Evolutionary conservation across 345 rosid species (phyloP).

Genomic region (Ceriops tagal): DNA sequence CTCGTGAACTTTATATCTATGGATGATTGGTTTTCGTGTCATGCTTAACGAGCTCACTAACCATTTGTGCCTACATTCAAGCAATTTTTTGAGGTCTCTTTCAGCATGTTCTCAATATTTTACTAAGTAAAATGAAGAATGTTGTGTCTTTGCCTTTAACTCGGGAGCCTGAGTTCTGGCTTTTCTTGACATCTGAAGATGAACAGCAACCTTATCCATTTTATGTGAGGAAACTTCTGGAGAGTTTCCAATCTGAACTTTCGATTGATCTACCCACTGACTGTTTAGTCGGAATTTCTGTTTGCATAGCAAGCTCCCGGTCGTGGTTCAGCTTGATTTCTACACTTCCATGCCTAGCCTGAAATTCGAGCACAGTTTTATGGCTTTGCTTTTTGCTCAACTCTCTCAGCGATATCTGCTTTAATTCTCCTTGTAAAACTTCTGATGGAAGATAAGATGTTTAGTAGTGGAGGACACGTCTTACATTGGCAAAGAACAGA

Average conservation of each 20-base stretch:
- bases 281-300: conserved; percentile 45
- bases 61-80: not conserved
- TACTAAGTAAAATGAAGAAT: not conserved
- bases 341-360: conserved; percentile 35
- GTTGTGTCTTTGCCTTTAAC: conserved; percentile 47
- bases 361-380: conserved; percentile 18
- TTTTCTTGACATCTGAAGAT: conserved; percentile 37
- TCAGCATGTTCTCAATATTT: too few species aligned
- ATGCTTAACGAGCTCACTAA: not conserved
- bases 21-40: not conserved
- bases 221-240: conserved; percentile 31
- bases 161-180: conserved; percentile 43
- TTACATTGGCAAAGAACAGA: not conserved
- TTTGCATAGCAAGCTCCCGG: conserved; percentile 24
- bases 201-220: conserved; percentile 34
- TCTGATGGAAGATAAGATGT: too few species aligned
- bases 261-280: conserved; percentile 64
- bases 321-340: conserved; percentile 22
- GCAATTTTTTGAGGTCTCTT: not conserved
- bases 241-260: conserved; percentile 74
- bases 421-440: too few species aligned
- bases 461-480: too few species aligned
- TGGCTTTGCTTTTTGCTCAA: not conserved
- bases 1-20: not conserved
- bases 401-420: not conserved